These are phyloP conservation scores for Fusarium nematophilum DNA, from an alignment of 2,329 filamentous ascomycete genomes.

Conservation along the genomic window DNA sequence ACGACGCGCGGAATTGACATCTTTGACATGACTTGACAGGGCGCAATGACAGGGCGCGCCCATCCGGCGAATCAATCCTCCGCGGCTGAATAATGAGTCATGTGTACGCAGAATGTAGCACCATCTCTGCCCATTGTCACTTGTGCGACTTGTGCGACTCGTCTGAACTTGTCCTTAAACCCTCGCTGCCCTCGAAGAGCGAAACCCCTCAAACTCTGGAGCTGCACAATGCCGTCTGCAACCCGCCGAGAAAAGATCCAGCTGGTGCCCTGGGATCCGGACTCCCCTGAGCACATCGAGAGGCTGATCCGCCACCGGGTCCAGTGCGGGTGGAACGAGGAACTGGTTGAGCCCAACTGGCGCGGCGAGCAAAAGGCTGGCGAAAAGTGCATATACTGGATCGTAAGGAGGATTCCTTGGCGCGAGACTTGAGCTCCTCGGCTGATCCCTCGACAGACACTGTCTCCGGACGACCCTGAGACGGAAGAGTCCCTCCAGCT, in stretches of 20 bases:
- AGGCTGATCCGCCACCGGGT: slow-evolving; percentile 29
- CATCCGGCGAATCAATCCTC: too few species aligned
- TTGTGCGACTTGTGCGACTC: too few species aligned
- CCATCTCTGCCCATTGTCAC: too few species aligned
- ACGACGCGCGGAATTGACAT: too few species aligned
- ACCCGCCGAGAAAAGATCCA: slow-evolving; percentile 13
- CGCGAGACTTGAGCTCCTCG: too few species aligned
- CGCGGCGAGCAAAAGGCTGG: slow-evolving; percentile 27
- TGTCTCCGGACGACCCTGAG: slow-evolving; percentile 11
- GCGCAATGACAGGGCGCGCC: too few species aligned
- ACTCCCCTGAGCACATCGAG: slow-evolving; percentile 25
- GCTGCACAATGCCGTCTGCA: slow-evolving; percentile 13
- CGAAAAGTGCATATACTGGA: slow-evolving; percentile 42
- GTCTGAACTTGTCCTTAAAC: too few species aligned
- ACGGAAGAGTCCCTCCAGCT: slow-evolving; percentile 9
- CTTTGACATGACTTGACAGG: too few species aligned
- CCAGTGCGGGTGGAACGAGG: slow-evolving; percentile 38
- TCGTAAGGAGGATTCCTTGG: slow-evolving; percentile 26
- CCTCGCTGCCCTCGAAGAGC: too few species aligned
- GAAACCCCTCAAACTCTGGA: too few species aligned
- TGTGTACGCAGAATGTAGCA: too few species aligned
- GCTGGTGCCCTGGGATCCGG: slow-evolving; percentile 41
- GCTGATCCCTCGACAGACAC: slow-evolving; percentile 20
- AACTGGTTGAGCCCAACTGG: slow-evolving; percentile 30
- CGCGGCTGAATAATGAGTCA: too few species aligned